Evolutionary conservation across 2,329 filamentous ascomycete genomes (phyloP).

Genomic region (Penicillium occitanis): DNA sequence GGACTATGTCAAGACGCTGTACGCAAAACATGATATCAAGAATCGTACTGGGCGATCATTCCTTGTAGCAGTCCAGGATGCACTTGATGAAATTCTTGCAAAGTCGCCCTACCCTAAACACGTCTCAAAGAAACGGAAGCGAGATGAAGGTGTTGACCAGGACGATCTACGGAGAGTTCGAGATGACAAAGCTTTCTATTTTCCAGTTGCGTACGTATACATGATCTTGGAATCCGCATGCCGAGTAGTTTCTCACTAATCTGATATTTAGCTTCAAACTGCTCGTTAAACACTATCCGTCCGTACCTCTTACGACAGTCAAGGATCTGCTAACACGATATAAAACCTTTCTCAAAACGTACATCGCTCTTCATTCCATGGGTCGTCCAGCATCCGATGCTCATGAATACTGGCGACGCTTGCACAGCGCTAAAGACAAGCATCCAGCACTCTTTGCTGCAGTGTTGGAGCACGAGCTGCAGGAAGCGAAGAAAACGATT

Average conservation of each 20-base stretch:
- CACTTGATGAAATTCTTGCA: conserved; percentile 46
- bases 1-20: conserved; percentile 43
- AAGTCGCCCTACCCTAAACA: conserved; percentile 44
- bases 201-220: conserved; percentile 25
- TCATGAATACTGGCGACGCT: conserved; percentile 9
- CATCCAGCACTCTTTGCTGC: not conserved
- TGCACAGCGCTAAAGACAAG: conserved; percentile 8
- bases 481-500: conserved; percentile 29
- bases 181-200: conserved; percentile 26
- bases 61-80: conserved; percentile 24
- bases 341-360: conserved; percentile 33
- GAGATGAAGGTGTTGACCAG: not conserved
- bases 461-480: conserved; percentile 27
- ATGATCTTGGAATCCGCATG: not conserved
- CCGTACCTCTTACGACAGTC: conserved; percentile 40
- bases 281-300: conserved; percentile 38
- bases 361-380: conserved; percentile 27
- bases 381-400: conserved; percentile 25
- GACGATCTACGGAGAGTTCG: not conserved
- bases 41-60: not conserved
- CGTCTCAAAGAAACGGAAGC: conserved; percentile 39
- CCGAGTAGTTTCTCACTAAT: not conserved
- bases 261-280: conserved; percentile 27
- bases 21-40: conserved; percentile 25
- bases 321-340: conserved; percentile 34